Conservation (phyloP, 805 yeast genomes). For the Wickerhamomyces canadensis region DNA sequence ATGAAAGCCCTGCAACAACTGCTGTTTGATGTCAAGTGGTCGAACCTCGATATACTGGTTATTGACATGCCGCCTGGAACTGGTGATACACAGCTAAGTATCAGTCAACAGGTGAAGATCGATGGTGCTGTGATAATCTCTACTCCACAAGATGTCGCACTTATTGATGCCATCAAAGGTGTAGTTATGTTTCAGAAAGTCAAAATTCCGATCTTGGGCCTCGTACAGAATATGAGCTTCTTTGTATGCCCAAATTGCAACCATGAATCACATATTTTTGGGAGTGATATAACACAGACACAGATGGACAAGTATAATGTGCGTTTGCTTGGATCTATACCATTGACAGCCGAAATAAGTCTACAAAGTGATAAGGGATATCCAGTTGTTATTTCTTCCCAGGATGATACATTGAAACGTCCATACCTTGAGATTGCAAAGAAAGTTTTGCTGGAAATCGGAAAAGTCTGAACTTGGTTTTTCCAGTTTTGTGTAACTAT, state of each 20-base stretch:
- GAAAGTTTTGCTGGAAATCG: conserved; percentile 21
- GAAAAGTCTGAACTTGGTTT: too few species aligned
- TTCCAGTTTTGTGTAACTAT: too few species aligned
- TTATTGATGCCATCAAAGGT: conserved; percentile 76
- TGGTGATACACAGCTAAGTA: conserved; percentile 78
- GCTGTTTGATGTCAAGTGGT: conserved; percentile 80
- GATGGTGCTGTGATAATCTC: conserved; percentile 81
- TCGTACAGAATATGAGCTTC: conserved; percentile 80
- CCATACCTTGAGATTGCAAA: conserved; percentile 47
- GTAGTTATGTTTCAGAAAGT: conserved; percentile 72
- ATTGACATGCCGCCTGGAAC: conserved; percentile 92
- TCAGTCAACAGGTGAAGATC: conserved; percentile 71
- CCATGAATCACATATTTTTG: conserved; percentile 72
- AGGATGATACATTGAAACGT: conserved; percentile 30
- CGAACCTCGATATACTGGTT: conserved; percentile 57
- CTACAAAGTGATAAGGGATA: conserved; percentile 55
- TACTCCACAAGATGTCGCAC: conserved; percentile 83
- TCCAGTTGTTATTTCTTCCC: conserved; percentile 49
- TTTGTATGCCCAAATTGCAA: conserved; percentile 71
- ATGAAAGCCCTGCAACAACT: conserved; percentile 84
- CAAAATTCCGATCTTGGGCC: conserved; percentile 64
- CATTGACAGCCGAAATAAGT: conserved; percentile 58
- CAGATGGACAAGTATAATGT: conserved; percentile 45
- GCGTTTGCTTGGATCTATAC: conserved; percentile 58
- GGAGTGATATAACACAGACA: conserved; percentile 46